Percentiles rank a stretch among this genome's conserved stretches.
Evolutionary conservation across 257 asterid genomes (phyloP).

Genomic region (Linderniella brevidens): DNA sequence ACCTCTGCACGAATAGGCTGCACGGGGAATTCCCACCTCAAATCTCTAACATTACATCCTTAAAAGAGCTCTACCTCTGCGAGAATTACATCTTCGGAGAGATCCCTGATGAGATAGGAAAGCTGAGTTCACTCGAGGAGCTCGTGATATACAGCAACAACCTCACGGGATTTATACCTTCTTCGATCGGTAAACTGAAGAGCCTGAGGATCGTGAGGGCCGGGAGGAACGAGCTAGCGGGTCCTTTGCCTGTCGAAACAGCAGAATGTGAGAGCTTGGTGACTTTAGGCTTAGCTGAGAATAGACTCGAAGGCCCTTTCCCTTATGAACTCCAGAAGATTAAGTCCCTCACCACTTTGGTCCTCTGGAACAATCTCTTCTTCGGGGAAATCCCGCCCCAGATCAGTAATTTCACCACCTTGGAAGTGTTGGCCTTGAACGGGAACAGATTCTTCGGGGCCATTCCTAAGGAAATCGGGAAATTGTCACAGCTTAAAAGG

Average conservation of each 20-base stretch:
- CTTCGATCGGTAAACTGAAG: slow-evolving; percentile 43
- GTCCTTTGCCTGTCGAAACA: slow-evolving; percentile 52
- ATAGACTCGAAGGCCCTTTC: slow-evolving; percentile 37
- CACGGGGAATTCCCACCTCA: slow-evolving; percentile 57
- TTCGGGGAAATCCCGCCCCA: slow-evolving; percentile 60
- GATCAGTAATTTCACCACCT: slow-evolving; percentile 54
- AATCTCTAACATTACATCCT: slow-evolving; percentile 29
- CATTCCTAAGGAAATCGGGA: slow-evolving; percentile 63
- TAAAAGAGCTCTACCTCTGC: slow-evolving; percentile 37
- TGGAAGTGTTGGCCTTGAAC: slow-evolving; percentile 51
- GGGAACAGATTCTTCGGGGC: slow-evolving; percentile 60
- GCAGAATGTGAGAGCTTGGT: slow-evolving; percentile 38
- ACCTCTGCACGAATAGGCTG: slow-evolving; percentile 39
- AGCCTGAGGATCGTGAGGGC: slow-evolving; percentile 46
- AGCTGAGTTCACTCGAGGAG: slow-evolving; percentile 43
- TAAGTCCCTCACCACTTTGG: slow-evolving; percentile 27
- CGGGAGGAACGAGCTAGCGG: slow-evolving; percentile 68
- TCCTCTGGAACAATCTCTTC: slow-evolving; percentile 66
- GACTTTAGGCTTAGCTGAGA: slow-evolving; percentile 74
- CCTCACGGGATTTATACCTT: slow-evolving; percentile 62
- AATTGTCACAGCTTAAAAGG: slow-evolving; percentile 20
- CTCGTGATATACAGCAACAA: slow-evolving; percentile 72
- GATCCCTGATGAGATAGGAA: slow-evolving; percentile 62
- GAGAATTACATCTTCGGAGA: slow-evolving; percentile 58
- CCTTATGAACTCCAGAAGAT: slow-evolving; percentile 76